Base-by-base conservation (phyloP, 148 eudicot genomes). In the Limonium bicolor region DNA sequence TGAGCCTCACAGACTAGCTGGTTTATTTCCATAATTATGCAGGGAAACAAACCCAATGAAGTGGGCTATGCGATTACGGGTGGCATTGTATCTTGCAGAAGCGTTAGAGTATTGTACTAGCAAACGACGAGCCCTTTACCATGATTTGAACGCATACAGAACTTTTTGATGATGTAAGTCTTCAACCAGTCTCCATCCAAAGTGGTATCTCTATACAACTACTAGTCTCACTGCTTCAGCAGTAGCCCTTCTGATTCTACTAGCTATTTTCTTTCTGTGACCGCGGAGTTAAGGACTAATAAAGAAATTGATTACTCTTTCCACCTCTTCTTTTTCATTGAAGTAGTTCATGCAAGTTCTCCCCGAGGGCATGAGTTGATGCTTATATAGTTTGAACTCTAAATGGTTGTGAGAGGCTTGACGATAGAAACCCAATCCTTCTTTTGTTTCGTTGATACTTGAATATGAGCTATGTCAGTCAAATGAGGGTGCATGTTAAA, bases 41-140 rank as follows among this genome's bases (percentile, higher is more conserved):
- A 88, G 97, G 97, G 97, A 88, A 45, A 16, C 78, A 35, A 78
- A 77, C 6, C 97, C 96, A 51, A 79, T 87, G 94, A 82, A 68
- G 69, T 87, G 94, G 96, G 70, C 94, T 10, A 87, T 87, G 94
- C 78, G 97, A 51, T 72, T 88, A 58, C 72, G 94, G 68, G 97
- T 88, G 56, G 94, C 97, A 14, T 62, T 84, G 23, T 70, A 72
- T 64, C 80, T 88, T 68, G 94, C 92, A 34, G 73, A 83, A 65
- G 97, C 97, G 48, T 66, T 88, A 22, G 97, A 88, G 41, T 88
- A 88, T 50, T 88, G 94, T 65, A 88, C 87, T 9, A 80, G 46
- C 60, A 77, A 74, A 47, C 90, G 94, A 22, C 94, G 97, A 31
- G 83, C 78, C 19, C 86, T 87, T 53, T 87, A 82, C 60, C 96